Evolutionary conservation across 1,284 basidiomycete genomes (phyloP).

Genomic region (Taiwanofungus camphoratus): DNA sequence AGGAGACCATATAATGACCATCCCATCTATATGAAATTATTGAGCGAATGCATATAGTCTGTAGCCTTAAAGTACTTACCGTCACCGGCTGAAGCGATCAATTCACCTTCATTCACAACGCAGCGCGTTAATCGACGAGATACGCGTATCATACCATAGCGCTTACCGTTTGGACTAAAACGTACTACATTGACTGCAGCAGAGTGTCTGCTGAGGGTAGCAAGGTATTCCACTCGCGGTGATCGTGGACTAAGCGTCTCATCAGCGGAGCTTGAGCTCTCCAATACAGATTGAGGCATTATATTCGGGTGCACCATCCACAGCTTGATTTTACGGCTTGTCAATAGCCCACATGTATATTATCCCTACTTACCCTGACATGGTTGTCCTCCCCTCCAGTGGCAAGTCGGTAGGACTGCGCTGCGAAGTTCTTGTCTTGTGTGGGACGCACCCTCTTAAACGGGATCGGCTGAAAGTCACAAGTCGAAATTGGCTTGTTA

Average conservation of each 20-base stretch:
- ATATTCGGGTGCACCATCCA: slow-evolving; percentile 96
- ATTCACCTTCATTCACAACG: slow-evolving; percentile 52
- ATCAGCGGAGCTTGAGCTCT: slow-evolving; percentile 35
- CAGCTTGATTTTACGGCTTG: slow-evolving; percentile 43
- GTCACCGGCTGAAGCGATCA: slow-evolving; percentile 91
- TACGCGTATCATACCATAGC: slow-evolving; percentile 8
- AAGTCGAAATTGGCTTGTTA: slow-evolving; percentile 88
- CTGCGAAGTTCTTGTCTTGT: slow-evolving; percentile 52
- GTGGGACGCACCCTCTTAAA: slow-evolving; percentile 74
- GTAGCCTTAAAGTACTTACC: slow-evolving; percentile 47
- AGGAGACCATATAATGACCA: slow-evolving; percentile 94
- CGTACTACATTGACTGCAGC: slow-evolving; percentile 96
- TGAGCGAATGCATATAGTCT: slow-evolving; percentile 5
- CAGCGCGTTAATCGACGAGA: background rate
- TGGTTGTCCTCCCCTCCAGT: slow-evolving; percentile 97
- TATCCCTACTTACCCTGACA: slow-evolving; percentile 69
- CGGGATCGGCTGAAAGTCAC: slow-evolving; percentile 83
- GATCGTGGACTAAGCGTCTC: slow-evolving; percentile 51
- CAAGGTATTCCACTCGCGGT: slow-evolving; percentile 93
- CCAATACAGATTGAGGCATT: slow-evolving; percentile 59
- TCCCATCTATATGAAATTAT: slow-evolving; percentile 66
- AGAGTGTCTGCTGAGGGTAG: slow-evolving; percentile 90
- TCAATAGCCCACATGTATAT: background rate
- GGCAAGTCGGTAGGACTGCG: slow-evolving; percentile 81
- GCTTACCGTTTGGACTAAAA: slow-evolving; percentile 88